Conservation (phyloP, 2,329 filamentous ascomycete genomes). For the Knoxdaviesia proteae region DNA sequence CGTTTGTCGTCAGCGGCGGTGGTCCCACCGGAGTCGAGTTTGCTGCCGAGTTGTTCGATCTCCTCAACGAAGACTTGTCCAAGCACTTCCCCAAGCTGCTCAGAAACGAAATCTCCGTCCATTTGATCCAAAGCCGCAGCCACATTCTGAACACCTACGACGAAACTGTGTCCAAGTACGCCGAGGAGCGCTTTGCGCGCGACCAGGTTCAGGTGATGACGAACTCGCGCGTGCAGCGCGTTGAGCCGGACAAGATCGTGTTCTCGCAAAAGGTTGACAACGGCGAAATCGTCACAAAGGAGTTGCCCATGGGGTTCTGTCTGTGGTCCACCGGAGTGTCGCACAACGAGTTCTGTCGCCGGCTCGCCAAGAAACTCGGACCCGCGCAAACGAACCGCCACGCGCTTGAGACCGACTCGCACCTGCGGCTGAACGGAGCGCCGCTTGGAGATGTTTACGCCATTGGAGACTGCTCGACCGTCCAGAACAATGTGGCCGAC, state of each 20-base stretch:
- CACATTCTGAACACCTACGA: conserved; percentile 98
- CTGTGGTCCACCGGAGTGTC: conserved; percentile 94
- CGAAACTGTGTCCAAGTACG: conserved; percentile 78
- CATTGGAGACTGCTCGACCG: conserved; percentile 86
- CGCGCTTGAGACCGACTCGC: conserved; percentile 83
- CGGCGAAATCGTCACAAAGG: conserved; percentile 63
- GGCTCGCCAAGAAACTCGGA: conserved; percentile 55
- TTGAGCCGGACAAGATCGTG: conserved; percentile 61
- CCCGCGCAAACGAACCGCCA: conserved; percentile 67
- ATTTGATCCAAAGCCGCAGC: conserved; percentile 81
- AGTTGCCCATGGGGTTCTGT: conserved; percentile 88
- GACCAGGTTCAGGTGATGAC: conserved; percentile 84
- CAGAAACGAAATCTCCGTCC: conserved; percentile 94
- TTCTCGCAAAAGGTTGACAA: conserved; percentile 66
- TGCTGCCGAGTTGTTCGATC: conserved; percentile 84
- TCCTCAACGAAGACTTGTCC: conserved; percentile 84
- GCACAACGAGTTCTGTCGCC: conserved; percentile 63
- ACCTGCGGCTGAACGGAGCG: conserved; percentile 72
- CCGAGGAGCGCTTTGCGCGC: conserved; percentile 74
- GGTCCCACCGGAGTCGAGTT: conserved; percentile 96
- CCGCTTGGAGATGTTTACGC: conserved; percentile 91
- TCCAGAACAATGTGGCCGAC: conserved; percentile 91
- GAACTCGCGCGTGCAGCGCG: conserved; percentile 83
- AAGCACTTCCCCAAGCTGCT: conserved; percentile 69
- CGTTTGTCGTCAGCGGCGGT: conserved; percentile 89